Percentiles rank a stretch among this genome's conserved stretches.
These are phyloP conservation scores for Penicillium cosmopolitanum DNA, from an alignment of 495 filamentous ascomycete genomes.

Conservation along the genomic window DNA sequence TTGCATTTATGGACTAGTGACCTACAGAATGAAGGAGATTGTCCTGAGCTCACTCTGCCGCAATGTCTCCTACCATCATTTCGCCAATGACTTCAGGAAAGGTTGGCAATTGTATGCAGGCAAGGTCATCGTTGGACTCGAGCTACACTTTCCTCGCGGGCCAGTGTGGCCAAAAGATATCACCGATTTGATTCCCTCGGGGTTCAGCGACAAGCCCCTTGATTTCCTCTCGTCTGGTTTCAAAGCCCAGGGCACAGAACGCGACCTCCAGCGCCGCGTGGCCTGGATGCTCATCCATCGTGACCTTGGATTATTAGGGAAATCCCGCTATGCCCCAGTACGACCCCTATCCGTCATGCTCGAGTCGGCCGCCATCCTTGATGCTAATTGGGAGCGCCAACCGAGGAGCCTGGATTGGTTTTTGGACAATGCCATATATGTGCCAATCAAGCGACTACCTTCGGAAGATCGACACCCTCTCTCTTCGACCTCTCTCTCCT, in stretches of 20 bases:
- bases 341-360: constrained; percentile 38
- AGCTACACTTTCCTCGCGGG: constrained; percentile 21
- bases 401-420: constrained; percentile 35
- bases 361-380: constrained; percentile 32
- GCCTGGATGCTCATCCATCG: constrained; percentile 30
- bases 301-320: constrained; percentile 31
- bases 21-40: constrained; percentile 36
- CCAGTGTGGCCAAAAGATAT: constrained; percentile 10
- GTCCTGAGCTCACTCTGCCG: constrained; percentile 33
- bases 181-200: constrained; percentile 27
- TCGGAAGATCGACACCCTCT: not conserved
- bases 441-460: constrained; percentile 18
- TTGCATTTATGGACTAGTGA: constrained; percentile 43
- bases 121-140: constrained; percentile 45
- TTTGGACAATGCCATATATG: constrained; percentile 37
- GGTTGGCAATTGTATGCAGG: constrained; percentile 36
- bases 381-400: constrained; percentile 32
- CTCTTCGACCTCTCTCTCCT: not conserved
- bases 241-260: constrained; percentile 24
- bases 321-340: constrained; percentile 21
- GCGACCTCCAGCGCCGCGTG: constrained; percentile 28
- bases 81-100: constrained; percentile 10
- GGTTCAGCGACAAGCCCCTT: constrained; percentile 34
- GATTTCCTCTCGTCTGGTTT: constrained; percentile 25
- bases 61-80: constrained; percentile 19